Evolutionary conservation across 1,284 basidiomycete genomes (phyloP).

Genomic region (Marasmius fiardii): DNA sequence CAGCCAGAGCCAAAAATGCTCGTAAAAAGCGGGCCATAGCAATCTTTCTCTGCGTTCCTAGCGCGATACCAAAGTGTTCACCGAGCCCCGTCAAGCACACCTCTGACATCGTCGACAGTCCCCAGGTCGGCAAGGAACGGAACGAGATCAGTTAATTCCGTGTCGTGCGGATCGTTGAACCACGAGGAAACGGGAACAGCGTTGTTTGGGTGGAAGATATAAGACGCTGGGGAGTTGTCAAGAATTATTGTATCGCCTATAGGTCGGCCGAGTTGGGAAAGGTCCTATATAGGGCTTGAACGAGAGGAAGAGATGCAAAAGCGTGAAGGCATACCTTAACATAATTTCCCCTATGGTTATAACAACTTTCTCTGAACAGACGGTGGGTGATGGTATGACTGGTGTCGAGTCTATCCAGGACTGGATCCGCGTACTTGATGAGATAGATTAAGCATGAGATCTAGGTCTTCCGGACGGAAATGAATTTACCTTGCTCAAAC

Average conservation of each 20-base stretch:
- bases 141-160: slow-evolving; percentile 92
- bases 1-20: no score
- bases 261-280: slow-evolving; percentile 93
- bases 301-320: not conserved
- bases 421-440: slow-evolving; percentile 91
- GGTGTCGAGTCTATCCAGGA: slow-evolving; percentile 94
- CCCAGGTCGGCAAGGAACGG: slow-evolving; percentile 91
- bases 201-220: slow-evolving; percentile 99
- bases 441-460: slow-evolving; percentile 13
- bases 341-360: slow-evolving; percentile 98
- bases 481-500: slow-evolving; percentile 81
- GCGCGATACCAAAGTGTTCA: slow-evolving; percentile 27
- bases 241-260: slow-evolving; percentile 95
- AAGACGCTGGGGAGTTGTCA: slow-evolving; percentile 98
- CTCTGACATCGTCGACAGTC: slow-evolving; percentile 86
- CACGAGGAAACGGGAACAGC: slow-evolving; percentile 98
- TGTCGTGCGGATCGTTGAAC: slow-evolving; percentile 99
- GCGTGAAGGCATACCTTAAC: slow-evolving; percentile 73
- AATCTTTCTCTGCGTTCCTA: not conserved
- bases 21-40: not conserved
- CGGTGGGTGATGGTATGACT: slow-evolving; percentile 93
- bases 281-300: slow-evolving; percentile 56
- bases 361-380: slow-evolving; percentile 97
- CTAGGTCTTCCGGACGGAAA: slow-evolving; percentile 5
- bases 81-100: slow-evolving; percentile 84